phyloP scores from a whole-genome alignment of 2,329 filamentous ascomycete genomes.

The Colletotrichum musae region DNA sequence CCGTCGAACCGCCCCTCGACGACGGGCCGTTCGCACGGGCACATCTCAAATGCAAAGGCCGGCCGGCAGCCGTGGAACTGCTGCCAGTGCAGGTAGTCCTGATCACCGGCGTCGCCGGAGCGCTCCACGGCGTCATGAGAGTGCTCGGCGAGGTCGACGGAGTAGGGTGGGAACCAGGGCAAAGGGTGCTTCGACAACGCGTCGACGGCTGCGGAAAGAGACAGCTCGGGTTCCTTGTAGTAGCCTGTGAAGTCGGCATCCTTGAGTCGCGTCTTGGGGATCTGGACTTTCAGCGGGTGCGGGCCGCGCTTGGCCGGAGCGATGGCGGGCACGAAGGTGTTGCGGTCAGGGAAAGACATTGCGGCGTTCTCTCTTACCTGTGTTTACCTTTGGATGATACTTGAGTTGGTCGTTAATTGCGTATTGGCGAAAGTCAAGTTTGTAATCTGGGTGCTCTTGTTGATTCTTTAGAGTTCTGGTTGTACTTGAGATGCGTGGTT shows the following conservation, averaged over 20 bases:
- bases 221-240: background rate
- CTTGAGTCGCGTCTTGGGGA: background rate
- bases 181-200: constrained; percentile 5
- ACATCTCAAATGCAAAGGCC: background rate
- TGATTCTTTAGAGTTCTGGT: too few species aligned
- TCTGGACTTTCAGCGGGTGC: background rate
- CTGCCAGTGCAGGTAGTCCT: constrained; percentile 31
- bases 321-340: constrained; percentile 3
- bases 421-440: background rate
- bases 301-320: constrained; percentile 3
- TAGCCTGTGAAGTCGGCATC: background rate
- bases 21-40: background rate
- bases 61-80: constrained; percentile 14
- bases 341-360: constrained; percentile 13
- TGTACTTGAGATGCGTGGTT: too few species aligned
- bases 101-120: constrained; percentile 12
- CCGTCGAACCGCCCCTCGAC: background rate
- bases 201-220: background rate
- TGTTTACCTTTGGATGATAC: background rate
- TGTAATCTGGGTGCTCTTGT: too few species aligned
- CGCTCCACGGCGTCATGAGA: constrained; percentile 6
- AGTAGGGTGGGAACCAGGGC: background rate
- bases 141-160: background rate
- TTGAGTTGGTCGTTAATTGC: background rate
- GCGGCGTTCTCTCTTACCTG: background rate